Conservation (phyloP, 352 stramenopile genomes). For the Pseudoperonospora humuli region DNA sequence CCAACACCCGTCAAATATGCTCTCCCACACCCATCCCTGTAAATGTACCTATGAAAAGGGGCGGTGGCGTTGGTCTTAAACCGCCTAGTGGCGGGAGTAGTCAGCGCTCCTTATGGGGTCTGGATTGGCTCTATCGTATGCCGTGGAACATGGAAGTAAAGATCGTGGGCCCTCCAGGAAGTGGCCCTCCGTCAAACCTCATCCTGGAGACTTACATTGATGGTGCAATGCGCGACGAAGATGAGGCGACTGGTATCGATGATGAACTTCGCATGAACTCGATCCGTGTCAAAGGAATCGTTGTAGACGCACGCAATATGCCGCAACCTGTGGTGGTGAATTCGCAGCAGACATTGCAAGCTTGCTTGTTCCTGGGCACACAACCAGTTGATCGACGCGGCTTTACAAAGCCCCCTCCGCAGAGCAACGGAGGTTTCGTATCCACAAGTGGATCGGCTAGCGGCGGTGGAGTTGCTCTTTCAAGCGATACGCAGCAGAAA, state of each 20-base stretch:
- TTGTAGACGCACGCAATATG: slow-evolving; percentile 83
- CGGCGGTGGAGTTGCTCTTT: slow-evolving; percentile 30
- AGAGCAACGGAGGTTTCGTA: slow-evolving; percentile 82
- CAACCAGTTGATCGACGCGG: slow-evolving; percentile 79
- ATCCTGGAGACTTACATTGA: slow-evolving; percentile 87
- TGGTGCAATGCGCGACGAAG: slow-evolving; percentile 64
- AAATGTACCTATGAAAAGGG: slow-evolving; percentile 76
- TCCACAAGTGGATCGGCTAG: slow-evolving; percentile 32
- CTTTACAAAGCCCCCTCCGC: slow-evolving; percentile 80
- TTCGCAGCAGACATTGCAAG: slow-evolving; percentile 80
- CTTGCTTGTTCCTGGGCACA: slow-evolving; percentile 78
- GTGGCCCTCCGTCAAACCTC: slow-evolving; percentile 74
- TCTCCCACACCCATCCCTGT: slow-evolving; percentile 76
- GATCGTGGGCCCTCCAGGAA: slow-evolving; percentile 79
- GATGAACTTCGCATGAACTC: slow-evolving; percentile 82
- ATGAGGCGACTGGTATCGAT: slow-evolving; percentile 63
- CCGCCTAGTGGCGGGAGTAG: slow-evolving; percentile 46
- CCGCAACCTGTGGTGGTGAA: slow-evolving; percentile 82
- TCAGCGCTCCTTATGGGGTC: slow-evolving; percentile 66
- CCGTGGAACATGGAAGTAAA: slow-evolving; percentile 90
- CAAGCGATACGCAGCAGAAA: slow-evolving; percentile 52
- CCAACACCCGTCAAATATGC: slow-evolving; percentile 38
- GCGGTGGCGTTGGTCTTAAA: slow-evolving; percentile 41
- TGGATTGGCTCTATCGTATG: slow-evolving; percentile 88
- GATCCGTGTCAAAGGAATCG: slow-evolving; percentile 81